phyloP scores from a whole-genome alignment of 1,284 basidiomycete species.

The Ceratobasidium theobromae region DNA sequence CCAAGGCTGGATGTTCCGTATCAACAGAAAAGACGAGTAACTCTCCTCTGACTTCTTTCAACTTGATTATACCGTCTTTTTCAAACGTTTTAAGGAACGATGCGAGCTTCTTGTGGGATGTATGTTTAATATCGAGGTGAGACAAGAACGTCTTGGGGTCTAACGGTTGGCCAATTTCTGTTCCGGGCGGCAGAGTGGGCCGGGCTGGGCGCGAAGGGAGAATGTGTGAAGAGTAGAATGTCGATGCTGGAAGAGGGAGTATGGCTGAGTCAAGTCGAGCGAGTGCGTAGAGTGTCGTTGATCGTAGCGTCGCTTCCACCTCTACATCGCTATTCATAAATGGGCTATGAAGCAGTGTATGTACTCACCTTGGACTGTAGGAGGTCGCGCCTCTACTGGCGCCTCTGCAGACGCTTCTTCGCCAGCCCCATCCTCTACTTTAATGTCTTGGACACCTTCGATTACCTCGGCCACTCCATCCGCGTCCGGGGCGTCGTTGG shows the following conservation, averaged over 20 bases:
- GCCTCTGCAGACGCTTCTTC: not conserved
- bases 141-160: constrained; percentile 42
- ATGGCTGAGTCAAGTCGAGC: constrained; percentile 56
- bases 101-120: constrained; percentile 74
- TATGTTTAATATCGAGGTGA: constrained; percentile 63
- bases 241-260: constrained; percentile 73
- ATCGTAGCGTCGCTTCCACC: constrained; percentile 65
- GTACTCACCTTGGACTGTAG: constrained; percentile 37
- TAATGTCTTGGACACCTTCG: not conserved
- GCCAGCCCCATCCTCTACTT: constrained; percentile 35
- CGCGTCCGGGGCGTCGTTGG: constrained; percentile 32
- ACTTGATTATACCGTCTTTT: constrained; percentile 68
- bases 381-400: not conserved
- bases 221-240: constrained; percentile 74
- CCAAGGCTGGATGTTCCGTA: constrained; percentile 58
- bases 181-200: constrained; percentile 42
- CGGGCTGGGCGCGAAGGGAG: constrained; percentile 73
- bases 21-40: constrained; percentile 64
- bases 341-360: not conserved
- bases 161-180: constrained; percentile 37
- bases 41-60: constrained; percentile 73
- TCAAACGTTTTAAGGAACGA: constrained; percentile 74
- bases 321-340: constrained; percentile 45
- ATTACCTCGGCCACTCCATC: constrained; percentile 27
- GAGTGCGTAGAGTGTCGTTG: constrained; percentile 62